phyloP scores from a whole-genome alignment of 257 asterid species.

The Avicennia marina region DNA sequence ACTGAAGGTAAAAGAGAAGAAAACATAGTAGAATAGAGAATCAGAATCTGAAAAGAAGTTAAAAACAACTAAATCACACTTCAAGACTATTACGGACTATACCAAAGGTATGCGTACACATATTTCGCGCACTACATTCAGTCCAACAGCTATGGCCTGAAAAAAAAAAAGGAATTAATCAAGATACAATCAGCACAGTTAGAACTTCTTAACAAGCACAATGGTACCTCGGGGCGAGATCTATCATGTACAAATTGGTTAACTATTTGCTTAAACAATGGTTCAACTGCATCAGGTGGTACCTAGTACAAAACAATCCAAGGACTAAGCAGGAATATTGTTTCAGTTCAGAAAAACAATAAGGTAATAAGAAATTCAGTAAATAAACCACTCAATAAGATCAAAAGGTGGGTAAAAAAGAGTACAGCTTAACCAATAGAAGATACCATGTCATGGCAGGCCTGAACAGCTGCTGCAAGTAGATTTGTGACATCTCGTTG shows the following conservation, averaged over 20 bases:
- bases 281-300: slow-evolving; percentile 96
- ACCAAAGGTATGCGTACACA: slow-evolving; percentile 97
- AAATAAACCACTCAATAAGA: slow-evolving; percentile 7
- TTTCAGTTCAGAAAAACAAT: too few species aligned
- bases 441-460: slow-evolving; percentile 96
- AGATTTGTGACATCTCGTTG: slow-evolving; percentile 74
- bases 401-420: neutral
- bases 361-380: slow-evolving; percentile 5
- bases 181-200: neutral
- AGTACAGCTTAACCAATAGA: slow-evolving; percentile 10
- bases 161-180: neutral
- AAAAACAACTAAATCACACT: too few species aligned
- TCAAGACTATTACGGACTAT: slow-evolving; percentile 25
- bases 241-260: slow-evolving; percentile 91
- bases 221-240: slow-evolving; percentile 84
- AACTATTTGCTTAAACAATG: slow-evolving; percentile 86
- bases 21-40: neutral
- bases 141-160: slow-evolving; percentile 90
- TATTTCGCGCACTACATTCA: slow-evolving; percentile 83
- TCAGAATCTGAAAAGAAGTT: slow-evolving; percentile 3
- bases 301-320: slow-evolving; percentile 46
- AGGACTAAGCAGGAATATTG: slow-evolving; percentile 3
- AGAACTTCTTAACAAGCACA: neutral
- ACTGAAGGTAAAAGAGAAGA: slow-evolving; percentile 36
- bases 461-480: slow-evolving; percentile 95